A percentile compares a stretch with the other conserved stretches of the same genome.
Conservation (phyloP, 192 early-diverging fungal genomes). For the Haplosporangium gracile region DNA sequence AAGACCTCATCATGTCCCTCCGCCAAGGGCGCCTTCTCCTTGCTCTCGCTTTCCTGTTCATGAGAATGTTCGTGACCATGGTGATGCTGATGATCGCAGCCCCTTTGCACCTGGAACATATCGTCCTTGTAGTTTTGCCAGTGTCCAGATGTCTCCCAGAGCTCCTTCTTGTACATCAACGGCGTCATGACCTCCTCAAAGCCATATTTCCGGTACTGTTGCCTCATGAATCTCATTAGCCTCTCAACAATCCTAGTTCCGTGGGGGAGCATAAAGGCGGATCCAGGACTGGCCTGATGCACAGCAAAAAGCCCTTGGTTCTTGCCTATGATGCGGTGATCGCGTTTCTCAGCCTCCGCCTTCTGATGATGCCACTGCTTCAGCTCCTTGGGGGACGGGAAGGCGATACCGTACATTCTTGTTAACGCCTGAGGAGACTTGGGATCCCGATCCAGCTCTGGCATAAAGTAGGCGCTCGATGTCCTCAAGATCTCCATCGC, state of each 20-base stretch:
- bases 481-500: conserved; percentile 68
- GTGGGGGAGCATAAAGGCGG: conserved; percentile 82
- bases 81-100: conserved; percentile 40
- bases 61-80: conserved; percentile 19
- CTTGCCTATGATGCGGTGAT: conserved; percentile 78
- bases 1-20: conserved; percentile 68
- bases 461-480: conserved; percentile 74
- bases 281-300: conserved; percentile 77
- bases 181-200: conserved; percentile 94
- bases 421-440: conserved; percentile 69
- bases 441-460: conserved; percentile 55
- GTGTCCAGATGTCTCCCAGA: conserved; percentile 95
- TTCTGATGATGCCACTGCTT: conserved; percentile 66
- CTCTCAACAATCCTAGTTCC: conserved; percentile 86
- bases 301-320: conserved; percentile 80
- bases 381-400: conserved; percentile 65
- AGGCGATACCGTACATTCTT: conserved; percentile 82
- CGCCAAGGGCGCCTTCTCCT: not conserved
- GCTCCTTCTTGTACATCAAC: conserved; percentile 89
- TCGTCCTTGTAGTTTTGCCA: conserved; percentile 97
- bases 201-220: conserved; percentile 81
- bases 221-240: conserved; percentile 80
- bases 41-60: not conserved
- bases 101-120: conserved; percentile 84
- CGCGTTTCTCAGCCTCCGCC: conserved; percentile 69